Percentiles rank a stretch among this genome's conserved stretches.
Conservation (phyloP, 2,329 filamentous ascomycete genomes). For the Alternaria sp. region DNA sequence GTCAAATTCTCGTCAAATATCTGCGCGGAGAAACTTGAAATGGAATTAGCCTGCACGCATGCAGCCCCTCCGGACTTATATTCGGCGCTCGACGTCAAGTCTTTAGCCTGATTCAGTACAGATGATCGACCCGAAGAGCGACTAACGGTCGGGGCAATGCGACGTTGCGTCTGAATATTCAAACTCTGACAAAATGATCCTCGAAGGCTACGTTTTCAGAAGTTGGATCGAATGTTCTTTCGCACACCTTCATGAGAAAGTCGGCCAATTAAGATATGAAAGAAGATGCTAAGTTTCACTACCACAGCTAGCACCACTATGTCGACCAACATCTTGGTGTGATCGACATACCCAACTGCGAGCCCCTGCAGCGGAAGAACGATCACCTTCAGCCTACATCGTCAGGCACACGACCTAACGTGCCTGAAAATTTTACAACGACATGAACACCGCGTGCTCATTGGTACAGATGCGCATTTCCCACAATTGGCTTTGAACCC, state of each 20-base stretch:
- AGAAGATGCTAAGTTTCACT: neutral
- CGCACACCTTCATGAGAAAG: neutral
- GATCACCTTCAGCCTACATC: neutral
- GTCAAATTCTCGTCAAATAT: neutral
- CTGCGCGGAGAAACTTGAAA: neutral
- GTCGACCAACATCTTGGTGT: neutral
- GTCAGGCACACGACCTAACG: neutral
- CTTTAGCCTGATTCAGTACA: constrained; percentile 2
- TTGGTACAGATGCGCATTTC: neutral
- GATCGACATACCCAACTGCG: neutral
- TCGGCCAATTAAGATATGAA: neutral
- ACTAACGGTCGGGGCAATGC: neutral
- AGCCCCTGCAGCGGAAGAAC: neutral
- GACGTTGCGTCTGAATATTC: neutral
- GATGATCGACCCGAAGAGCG: neutral
- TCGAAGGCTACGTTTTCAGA: neutral
- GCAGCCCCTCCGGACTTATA: neutral
- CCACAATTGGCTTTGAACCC: neutral
- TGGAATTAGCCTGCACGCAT: neutral
- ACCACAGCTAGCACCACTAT: neutral
- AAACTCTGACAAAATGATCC: neutral
- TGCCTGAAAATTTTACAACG: neutral
- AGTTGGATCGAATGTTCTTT: neutral
- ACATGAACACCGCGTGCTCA: neutral
- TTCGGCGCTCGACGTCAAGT: neutral